Base-by-base conservation (phyloP, 176 grass and related monocot species). In the Triticum urartu region DNA sequence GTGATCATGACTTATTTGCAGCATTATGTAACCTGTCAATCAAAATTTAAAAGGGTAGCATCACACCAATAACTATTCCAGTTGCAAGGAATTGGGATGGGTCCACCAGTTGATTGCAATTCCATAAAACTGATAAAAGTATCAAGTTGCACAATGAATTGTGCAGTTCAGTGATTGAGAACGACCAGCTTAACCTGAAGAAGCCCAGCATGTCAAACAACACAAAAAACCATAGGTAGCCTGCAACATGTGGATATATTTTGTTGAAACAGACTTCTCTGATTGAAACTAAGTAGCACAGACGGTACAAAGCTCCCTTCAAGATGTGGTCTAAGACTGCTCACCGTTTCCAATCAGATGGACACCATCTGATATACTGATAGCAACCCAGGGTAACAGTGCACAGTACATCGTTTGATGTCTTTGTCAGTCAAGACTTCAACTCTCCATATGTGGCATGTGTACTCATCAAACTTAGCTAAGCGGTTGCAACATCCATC, bases 371-470 rank as follows among this genome's bases (percentile, higher is more conserved):
- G 28, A 78, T 78, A 61, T 64, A 39, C 13, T 75, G 43, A 75
- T 52, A 75, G 72, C 72, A 75, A 52, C 72, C 72, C 43, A 30
- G 72, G 39, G 32, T 71, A 52, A 71, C 18, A 62, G 81, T 28
- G 36, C 67, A 79, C 47, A 78, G 39, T 21, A 68, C 43, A 79
- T 79, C 18, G 7, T 20, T 78, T 7, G 15, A 86, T 78, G 79
- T 86, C 88, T 64, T 25, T 28, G 22, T 89, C 78, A 81, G 64
- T 89, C 83, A 81, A 50, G 24, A 39, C 52, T 39, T 78, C 72
- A 33, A 42, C 39, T 77, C 38, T 30, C 34, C 17, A 26, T 64
- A 32, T 36, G 67, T 25, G 26, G 18, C 34, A 71, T 39, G 21
- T 30, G 26, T 85, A 59, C 43, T 50, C 76, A 85, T 85, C 76